Evolutionary conservation across 768 basidiomycete genomes (phyloP).

Genomic region (Rhodotorula toruloides): DNA sequence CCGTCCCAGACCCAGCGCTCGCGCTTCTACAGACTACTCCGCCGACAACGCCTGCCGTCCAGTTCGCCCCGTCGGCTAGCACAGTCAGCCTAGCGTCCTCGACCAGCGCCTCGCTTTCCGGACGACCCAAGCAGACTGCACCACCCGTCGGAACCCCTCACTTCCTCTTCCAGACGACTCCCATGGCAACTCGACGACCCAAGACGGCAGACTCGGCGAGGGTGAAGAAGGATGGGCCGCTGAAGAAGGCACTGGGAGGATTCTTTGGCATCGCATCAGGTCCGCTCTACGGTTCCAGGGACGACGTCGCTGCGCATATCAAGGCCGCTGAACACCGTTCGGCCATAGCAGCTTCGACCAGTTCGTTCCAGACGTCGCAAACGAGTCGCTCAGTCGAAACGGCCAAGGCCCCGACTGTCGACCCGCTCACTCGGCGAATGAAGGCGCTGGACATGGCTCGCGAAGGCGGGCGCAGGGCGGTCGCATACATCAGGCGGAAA

Average conservation of each 20-base stretch:
- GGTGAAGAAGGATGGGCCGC: not conserved
- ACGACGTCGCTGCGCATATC: too few relatives aligned
- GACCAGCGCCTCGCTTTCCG: too few relatives aligned
- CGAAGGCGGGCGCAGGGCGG: constrained; percentile 2
- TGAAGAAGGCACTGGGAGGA: not conserved
- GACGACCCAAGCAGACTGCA: too few relatives aligned
- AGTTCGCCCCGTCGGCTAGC: not conserved
- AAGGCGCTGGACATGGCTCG: constrained; percentile 3
- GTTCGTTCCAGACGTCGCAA: not conserved
- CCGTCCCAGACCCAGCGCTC: not conserved
- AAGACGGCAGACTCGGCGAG: constrained; percentile 12
- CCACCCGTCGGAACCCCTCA: not conserved
- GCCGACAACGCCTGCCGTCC: not conserved
- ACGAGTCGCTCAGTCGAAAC: not conserved
- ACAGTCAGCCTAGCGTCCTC: too few relatives aligned
- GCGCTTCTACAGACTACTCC: not conserved
- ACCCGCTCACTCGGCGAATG: not conserved
- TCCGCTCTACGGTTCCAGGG: too few relatives aligned
- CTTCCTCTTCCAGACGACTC: not conserved
- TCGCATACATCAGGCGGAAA: constrained; percentile 21
- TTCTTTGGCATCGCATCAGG: not conserved
- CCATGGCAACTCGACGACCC: not conserved
- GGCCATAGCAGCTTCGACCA: not conserved
- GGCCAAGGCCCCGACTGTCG: not conserved
- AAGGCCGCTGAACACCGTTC: not conserved